phyloP scores from a whole-genome alignment of 768 basidiomycete species.

The Dendrothele bispora region DNA sequence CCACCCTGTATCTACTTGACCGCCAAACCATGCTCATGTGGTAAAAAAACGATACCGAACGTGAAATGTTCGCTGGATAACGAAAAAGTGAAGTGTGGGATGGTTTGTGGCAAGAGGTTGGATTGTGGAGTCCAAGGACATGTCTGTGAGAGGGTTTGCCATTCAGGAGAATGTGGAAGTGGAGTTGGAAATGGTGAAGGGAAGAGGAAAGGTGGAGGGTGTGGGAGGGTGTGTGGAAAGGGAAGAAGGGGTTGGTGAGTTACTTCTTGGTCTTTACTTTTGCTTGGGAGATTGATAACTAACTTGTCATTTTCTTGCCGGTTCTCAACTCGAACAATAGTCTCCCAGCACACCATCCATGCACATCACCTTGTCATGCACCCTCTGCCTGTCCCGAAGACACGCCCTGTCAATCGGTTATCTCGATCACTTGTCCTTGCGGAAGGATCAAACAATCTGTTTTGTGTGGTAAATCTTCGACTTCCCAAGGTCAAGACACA shows the following conservation, averaged over 20 bases:
- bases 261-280: slow-evolving; percentile 10
- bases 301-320: background rate
- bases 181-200: slow-evolving; percentile 85
- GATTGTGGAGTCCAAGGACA: slow-evolving; percentile 92
- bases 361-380: slow-evolving; percentile 80
- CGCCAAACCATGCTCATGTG: slow-evolving; percentile 82
- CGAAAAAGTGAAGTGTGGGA: slow-evolving; percentile 84
- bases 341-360: slow-evolving; percentile 72
- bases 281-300: no score
- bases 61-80: slow-evolving; percentile 78
- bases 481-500: slow-evolving; percentile 46
- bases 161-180: slow-evolving; percentile 75
- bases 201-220: slow-evolving; percentile 70
- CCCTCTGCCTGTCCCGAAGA: slow-evolving; percentile 82
- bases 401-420: slow-evolving; percentile 67
- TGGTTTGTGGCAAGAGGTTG: slow-evolving; percentile 74
- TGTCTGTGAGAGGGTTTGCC: slow-evolving; percentile 80
- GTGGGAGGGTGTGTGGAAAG: slow-evolving; percentile 82
- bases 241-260: slow-evolving; percentile 77
- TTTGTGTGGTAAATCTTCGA: slow-evolving; percentile 69
- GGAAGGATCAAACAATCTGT: slow-evolving; percentile 76
- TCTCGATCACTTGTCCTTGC: slow-evolving; percentile 78
- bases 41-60: slow-evolving; percentile 78
- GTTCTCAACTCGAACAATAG: slow-evolving; percentile 31
- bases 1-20: slow-evolving; percentile 88